Conservation (phyloP, 805 yeast genomes). For the Ogataea neopini region DNA sequence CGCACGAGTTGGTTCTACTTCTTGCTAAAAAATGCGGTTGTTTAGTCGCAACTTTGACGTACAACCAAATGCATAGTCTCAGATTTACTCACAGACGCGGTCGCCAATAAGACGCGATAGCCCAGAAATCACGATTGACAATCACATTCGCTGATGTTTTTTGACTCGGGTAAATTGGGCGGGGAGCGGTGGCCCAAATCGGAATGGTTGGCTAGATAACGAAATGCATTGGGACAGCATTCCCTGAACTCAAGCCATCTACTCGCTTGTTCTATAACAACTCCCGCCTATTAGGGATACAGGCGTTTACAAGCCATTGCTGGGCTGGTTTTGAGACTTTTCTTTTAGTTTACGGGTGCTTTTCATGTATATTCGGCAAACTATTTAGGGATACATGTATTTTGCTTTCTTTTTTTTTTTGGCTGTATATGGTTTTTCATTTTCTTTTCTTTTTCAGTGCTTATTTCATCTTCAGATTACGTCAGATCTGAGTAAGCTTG, state of each 20-base stretch:
- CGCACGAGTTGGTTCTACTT: background rate
- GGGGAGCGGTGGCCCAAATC: background rate
- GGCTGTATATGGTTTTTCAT: no score
- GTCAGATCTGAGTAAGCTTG: slow-evolving; percentile 52
- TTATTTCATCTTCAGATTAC: background rate
- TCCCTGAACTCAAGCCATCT: no score
- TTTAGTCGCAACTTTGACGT: background rate
- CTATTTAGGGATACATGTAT: no score
- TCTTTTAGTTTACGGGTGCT: no score
- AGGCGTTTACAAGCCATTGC: no score
- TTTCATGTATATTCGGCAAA: no score
- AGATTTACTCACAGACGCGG: slow-evolving; percentile 3
- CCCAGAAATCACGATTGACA: background rate
- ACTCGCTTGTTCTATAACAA: background rate
- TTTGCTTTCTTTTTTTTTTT: background rate
- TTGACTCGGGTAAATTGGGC: background rate
- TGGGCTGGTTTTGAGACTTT: no score
- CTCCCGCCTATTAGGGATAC: background rate
- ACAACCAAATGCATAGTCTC: background rate
- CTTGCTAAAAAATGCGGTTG: background rate
- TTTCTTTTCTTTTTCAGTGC: background rate
- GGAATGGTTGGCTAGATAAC: background rate
- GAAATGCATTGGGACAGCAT: background rate
- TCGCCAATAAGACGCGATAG: background rate
- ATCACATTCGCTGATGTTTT: background rate